phyloP scores from a whole-genome alignment of 176 grass and related monocot species.

The Triticum aestivum region DNA sequence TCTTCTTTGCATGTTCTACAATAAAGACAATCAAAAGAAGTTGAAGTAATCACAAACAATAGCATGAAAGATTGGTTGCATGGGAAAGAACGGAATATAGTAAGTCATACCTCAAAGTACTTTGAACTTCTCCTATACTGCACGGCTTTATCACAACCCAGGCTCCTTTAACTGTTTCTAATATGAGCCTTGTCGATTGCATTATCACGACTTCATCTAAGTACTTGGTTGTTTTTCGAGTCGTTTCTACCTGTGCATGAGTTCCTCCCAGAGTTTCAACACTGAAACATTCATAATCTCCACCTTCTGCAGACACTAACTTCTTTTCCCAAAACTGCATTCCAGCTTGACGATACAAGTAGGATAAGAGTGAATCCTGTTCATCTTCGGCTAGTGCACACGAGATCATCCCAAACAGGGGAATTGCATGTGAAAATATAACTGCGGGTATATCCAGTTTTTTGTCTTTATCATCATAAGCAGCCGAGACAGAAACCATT shows the following conservation, averaged over 20 bases:
- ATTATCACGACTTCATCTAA: conserved; percentile 42
- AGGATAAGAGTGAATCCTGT: conserved; percentile 57
- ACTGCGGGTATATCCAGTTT: conserved; percentile 53
- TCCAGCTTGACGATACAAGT: conserved; percentile 50
- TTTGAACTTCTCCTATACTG: conserved; percentile 40
- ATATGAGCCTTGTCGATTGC: conserved; percentile 45
- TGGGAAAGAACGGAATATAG: conserved; percentile 18
- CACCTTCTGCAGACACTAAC: conserved; percentile 18
- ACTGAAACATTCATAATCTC: conserved; percentile 32
- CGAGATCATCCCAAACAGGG: conserved; percentile 61
- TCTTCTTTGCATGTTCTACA: conserved; percentile 71
- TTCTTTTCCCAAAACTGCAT: conserved; percentile 43
- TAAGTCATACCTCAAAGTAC: conserved; percentile 55
- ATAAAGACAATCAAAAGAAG: conserved; percentile 22
- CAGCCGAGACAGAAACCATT: conserved; percentile 62
- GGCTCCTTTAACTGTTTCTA: conserved; percentile 51
- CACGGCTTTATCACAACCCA: conserved; percentile 59
- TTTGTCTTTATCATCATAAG: conserved; percentile 46
- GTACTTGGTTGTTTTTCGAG: conserved; percentile 19
- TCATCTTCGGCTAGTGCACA: conserved; percentile 49
- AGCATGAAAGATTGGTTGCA: conserved; percentile 8
- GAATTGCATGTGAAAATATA: conserved; percentile 72
- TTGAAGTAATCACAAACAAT: conserved; percentile 27
- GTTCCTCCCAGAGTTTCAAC: conserved; percentile 18
- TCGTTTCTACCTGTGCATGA: conserved; percentile 9